These are phyloP conservation scores for Agaricus bisporus DNA, from an alignment of 768 basidiomycete species.

Conservation along the genomic window DNA sequence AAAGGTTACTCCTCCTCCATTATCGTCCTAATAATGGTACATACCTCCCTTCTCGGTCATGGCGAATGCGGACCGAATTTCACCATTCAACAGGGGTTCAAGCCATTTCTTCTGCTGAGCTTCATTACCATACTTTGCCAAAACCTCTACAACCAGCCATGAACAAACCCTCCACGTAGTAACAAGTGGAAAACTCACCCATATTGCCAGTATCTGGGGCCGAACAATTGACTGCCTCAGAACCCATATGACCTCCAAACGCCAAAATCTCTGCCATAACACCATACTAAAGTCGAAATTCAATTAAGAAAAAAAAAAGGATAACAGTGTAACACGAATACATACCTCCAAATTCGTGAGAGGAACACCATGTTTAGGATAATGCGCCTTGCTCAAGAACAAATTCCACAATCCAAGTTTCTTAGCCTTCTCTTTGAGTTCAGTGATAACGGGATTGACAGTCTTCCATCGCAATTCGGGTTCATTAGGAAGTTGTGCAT, in stretches of 20 bases:
- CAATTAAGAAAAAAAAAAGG: too few relatives aligned
- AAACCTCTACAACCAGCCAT: slow-evolving; percentile 62
- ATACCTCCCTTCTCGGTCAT: slow-evolving; percentile 94
- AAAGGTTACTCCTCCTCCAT: neutral
- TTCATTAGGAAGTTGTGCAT: slow-evolving; percentile 76
- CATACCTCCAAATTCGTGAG: slow-evolving; percentile 88
- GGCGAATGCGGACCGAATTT: slow-evolving; percentile 90
- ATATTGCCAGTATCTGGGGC: slow-evolving; percentile 98
- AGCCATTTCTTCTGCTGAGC: slow-evolving; percentile 93
- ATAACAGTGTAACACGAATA: neutral
- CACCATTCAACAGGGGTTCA: slow-evolving; percentile 78
- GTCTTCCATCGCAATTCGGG: slow-evolving; percentile 77
- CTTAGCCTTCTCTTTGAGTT: slow-evolving; percentile 85
- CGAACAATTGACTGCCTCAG: slow-evolving; percentile 88
- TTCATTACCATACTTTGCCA: slow-evolving; percentile 88
- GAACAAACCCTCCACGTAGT: neutral
- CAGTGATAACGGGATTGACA: slow-evolving; percentile 72
- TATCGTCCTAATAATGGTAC: neutral
- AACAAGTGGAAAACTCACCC: slow-evolving; percentile 48
- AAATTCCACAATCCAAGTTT: slow-evolving; percentile 93
- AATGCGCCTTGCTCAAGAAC: slow-evolving; percentile 92
- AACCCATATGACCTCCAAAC: slow-evolving; percentile 71
- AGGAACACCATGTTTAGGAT: slow-evolving; percentile 84
- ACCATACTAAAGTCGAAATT: slow-evolving; percentile 62
- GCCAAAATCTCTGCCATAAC: slow-evolving; percentile 97